Evolutionary conservation across 2,329 filamentous ascomycete species (phyloP).

Genomic region (Aspergillus alliaceus): DNA sequence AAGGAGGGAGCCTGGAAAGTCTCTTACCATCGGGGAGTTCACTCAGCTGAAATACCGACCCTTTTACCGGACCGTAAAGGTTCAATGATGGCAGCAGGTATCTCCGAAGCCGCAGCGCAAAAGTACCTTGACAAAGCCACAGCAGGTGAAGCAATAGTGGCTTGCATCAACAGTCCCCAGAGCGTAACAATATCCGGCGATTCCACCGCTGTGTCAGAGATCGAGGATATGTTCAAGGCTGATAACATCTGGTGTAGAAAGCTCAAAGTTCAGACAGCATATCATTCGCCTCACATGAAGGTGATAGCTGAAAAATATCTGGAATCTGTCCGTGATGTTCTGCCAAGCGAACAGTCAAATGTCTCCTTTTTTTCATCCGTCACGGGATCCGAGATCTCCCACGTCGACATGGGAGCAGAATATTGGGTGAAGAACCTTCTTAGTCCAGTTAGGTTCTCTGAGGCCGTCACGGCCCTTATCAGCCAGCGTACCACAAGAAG

Average conservation of each 20-base stretch:
- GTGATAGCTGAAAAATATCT: no score
- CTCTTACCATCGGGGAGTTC: constrained; percentile 26
- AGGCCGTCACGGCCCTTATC: not conserved
- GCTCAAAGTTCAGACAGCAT: constrained; percentile 39
- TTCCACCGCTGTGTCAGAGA: constrained; percentile 1
- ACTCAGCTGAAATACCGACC: constrained; percentile 12
- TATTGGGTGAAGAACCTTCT: constrained; percentile 13
- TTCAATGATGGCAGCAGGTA: constrained; percentile 29
- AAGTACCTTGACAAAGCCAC: not conserved
- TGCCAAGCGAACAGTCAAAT: not conserved
- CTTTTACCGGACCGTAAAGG: no score
- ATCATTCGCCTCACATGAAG: constrained; percentile 47
- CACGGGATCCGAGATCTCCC: not conserved
- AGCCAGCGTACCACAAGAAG: not conserved
- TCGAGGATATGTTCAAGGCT: not conserved
- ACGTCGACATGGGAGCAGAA: not conserved
- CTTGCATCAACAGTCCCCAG: constrained; percentile 5
- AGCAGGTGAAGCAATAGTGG: not conserved
- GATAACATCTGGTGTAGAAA: constrained; percentile 6
- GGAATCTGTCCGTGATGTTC: no score
- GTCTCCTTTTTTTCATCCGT: constrained; percentile 9
- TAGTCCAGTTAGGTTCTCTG: constrained; percentile 5
- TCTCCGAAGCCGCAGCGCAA: constrained; percentile 8
- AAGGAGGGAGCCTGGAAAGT: constrained; percentile 22
- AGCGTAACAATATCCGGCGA: constrained; percentile 11